phyloP scores from a whole-genome alignment of 1,284 basidiomycete genomes.

The Malassezia psittaci region DNA sequence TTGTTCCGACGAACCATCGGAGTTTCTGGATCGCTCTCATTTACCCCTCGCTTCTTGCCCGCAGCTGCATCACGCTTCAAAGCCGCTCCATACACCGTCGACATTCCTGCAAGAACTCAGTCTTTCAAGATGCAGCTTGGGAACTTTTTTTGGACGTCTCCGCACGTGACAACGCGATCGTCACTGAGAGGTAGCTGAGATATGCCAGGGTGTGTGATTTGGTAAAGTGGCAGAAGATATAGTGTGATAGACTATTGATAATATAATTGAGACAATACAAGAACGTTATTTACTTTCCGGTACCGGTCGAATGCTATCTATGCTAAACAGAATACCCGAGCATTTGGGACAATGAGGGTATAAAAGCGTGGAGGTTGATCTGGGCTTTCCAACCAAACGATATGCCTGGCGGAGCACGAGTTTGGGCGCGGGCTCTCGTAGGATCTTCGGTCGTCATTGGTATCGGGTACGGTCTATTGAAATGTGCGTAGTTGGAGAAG shows the following conservation, averaged over 20 bases:
- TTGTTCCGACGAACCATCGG: conserved; percentile 48
- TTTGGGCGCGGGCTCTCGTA: conserved; percentile 12
- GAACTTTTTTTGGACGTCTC: neutral
- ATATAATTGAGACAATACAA: too few relatives aligned
- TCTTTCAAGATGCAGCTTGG: neutral
- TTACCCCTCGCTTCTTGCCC: conserved; percentile 12
- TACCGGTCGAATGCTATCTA: too few relatives aligned
- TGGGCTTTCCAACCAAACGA: neutral
- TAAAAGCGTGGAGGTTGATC: conserved; percentile 15
- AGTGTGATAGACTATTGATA: too few relatives aligned
- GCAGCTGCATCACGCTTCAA: conserved; percentile 7
- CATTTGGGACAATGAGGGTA: too few relatives aligned
- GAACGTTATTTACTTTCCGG: too few relatives aligned
- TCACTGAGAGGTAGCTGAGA: neutral
- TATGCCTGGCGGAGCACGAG: conserved; percentile 15
- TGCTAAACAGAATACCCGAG: too few relatives aligned
- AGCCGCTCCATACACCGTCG: conserved; percentile 15
- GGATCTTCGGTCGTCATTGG: conserved; percentile 10
- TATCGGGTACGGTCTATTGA: conserved; percentile 6
- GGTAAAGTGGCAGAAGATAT: too few relatives aligned
- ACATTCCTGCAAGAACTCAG: conserved; percentile 9
- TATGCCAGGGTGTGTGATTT: too few relatives aligned
- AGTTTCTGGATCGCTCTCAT: conserved; percentile 10
- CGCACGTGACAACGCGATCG: conserved; percentile 11
- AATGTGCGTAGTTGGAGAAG: too few relatives aligned